A percentile compares a stretch with the other conserved stretches of the same genome.
These are phyloP conservation scores for Prinsepia uniflora DNA, from an alignment of 306 rosid species.

Conservation along the genomic window DNA sequence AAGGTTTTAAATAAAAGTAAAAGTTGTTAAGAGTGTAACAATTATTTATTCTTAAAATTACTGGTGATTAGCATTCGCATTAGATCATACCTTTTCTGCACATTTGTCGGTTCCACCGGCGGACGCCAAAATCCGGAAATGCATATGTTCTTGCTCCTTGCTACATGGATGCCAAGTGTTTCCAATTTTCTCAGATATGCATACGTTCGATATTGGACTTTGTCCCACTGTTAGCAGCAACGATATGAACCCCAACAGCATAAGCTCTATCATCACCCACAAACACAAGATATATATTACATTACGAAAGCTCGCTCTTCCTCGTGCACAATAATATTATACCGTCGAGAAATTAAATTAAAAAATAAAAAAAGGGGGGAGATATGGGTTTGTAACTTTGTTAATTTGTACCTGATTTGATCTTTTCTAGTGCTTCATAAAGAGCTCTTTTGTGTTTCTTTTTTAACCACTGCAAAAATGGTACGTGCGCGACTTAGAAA, in stretches of 20 bases:
- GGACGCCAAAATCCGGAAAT: slow-evolving; percentile 52
- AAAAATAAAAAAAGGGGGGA: no score
- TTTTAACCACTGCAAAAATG: slow-evolving; percentile 65
- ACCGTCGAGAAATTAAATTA: no score
- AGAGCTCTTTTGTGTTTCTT: slow-evolving; percentile 70
- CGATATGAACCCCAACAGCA: slow-evolving; percentile 84
- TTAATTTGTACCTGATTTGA: slow-evolving; percentile 63
- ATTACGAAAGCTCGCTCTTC: not conserved
- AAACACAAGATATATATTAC: not conserved
- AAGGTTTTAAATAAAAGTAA: no score
- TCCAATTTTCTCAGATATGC: slow-evolving; percentile 52
- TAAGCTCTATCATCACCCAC: slow-evolving; percentile 53
- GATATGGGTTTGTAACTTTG: no score
- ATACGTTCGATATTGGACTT: slow-evolving; percentile 49
- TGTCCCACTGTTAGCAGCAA: slow-evolving; percentile 81
- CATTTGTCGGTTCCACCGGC: slow-evolving; percentile 46
- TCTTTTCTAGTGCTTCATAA: slow-evolving; percentile 59
- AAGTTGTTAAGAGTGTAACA: no score
- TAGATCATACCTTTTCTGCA: slow-evolving; percentile 30
- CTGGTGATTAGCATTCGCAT: not conserved
- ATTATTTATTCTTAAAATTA: no score
- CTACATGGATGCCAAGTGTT: slow-evolving; percentile 73
- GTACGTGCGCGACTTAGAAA: not conserved
- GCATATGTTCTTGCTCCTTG: not conserved
- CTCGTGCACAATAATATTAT: no score